These are phyloP conservation scores for Boeremia lycopersici DNA, from an alignment of 2,329 filamentous ascomycete genomes.

Conservation along the genomic window DNA sequence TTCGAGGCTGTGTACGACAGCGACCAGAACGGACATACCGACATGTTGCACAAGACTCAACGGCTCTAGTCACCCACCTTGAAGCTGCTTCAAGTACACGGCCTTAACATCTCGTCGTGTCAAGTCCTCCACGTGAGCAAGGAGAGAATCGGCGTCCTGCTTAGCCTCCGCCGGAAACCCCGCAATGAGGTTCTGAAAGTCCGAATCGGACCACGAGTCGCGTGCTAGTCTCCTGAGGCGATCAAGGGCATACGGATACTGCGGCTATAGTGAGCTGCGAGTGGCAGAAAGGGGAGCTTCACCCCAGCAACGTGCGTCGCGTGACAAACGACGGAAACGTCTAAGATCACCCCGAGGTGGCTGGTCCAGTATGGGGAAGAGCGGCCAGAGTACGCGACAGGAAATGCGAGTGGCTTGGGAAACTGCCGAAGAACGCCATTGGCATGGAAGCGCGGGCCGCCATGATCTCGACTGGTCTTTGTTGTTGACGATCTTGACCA, in stretches of 20 bases:
- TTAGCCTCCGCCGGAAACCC: slow-evolving; percentile 72
- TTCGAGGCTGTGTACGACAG: slow-evolving; percentile 13
- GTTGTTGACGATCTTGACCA: slow-evolving; percentile 31
- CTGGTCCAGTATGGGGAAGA: slow-evolving; percentile 20
- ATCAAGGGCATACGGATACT: slow-evolving; percentile 80
- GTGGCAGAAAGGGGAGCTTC: slow-evolving; percentile 21
- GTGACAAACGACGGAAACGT: slow-evolving; percentile 36
- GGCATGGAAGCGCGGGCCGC: slow-evolving; percentile 30
- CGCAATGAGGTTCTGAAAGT: slow-evolving; percentile 70
- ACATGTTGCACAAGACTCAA: slow-evolving; percentile 20
- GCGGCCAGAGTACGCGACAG: slow-evolving; percentile 23
- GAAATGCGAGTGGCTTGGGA: slow-evolving; percentile 35
- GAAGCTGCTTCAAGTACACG: slow-evolving; percentile 77
- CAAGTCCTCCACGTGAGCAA: slow-evolving; percentile 72
- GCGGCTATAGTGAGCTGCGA: slow-evolving; percentile 41
- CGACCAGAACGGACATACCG: slow-evolving; percentile 11
- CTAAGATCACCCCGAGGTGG: slow-evolving; percentile 25
- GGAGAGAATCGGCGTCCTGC: slow-evolving; percentile 63
- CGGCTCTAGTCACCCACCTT: slow-evolving; percentile 50
- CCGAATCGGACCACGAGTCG: slow-evolving; percentile 68
- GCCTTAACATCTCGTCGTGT: slow-evolving; percentile 75
- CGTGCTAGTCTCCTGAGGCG: slow-evolving; percentile 68
- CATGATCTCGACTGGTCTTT: slow-evolving; percentile 27
- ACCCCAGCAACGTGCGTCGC: slow-evolving; percentile 28
- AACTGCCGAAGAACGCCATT: slow-evolving; percentile 21